Base-by-base conservation (phyloP, 2,329 filamentous ascomycete species). In the Colletotrichum chlorophyti region DNA sequence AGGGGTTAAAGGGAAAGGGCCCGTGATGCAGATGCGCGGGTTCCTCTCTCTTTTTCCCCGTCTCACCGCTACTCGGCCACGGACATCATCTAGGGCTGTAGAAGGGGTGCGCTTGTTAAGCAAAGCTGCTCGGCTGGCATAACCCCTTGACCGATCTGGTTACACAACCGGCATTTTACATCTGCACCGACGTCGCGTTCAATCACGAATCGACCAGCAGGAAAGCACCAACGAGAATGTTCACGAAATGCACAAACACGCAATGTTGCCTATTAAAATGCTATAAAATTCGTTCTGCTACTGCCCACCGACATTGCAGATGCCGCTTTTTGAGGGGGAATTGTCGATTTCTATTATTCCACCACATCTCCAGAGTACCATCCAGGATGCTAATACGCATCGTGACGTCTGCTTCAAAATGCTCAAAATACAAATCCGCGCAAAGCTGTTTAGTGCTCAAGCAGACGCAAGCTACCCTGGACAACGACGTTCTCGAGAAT, bases 401-500 rank as follows among this genome's bases (percentile, higher is more conserved):
- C 40, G 31, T 37, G 51, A 34, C 51, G 32, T 38, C 31, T 50
- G 26, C 12, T 34, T 43, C 24, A 6, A 31, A 45, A 55, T 55
- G 43, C 55, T 55, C 51, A 55, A 59, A 50, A 55, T 59, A 59
- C 51, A 59, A 59, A 43, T 23, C 23, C 12, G 12, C 14, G 37
- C 14, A 26, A 19, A 55, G 37, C 46, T 19, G 11, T 68, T 69
- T 85, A 89, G 73, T 89, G 86, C 79, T 89, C 86, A 65, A 89
- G 77, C 67, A 89, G 76, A 70, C 86, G 84, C 85, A 99, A 85
- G 77, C 93, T 97, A 71, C 95, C 95, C 84, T 99, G 95, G 57
- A 99, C 95, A 48, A 99, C 95, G 12, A 98, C 95, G 79, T 99
- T 99, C 85, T 99, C 95, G 59, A 99, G 85, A 69, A 99, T 91